Evolutionary conservation across 495 filamentous ascomycete genomes (phyloP).

Genomic region (Aspergillus panamensis): DNA sequence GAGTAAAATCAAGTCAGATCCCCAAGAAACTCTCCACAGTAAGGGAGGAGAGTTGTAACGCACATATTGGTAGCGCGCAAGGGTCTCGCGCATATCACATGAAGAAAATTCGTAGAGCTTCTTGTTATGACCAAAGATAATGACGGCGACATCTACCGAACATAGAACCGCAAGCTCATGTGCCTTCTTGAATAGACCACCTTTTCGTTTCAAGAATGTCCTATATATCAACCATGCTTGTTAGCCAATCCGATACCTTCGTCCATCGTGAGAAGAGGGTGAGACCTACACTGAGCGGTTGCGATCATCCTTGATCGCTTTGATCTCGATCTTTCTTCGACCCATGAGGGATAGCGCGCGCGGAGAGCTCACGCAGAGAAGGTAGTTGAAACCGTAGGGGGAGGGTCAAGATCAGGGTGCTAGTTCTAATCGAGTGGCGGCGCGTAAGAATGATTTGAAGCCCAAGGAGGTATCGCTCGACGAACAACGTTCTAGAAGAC

Average conservation of each 20-base stretch:
- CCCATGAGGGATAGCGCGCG: constrained; percentile 48
- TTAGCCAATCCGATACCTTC: neutral
- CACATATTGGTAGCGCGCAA: constrained; percentile 86
- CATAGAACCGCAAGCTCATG: constrained; percentile 97
- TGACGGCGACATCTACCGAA: constrained; percentile 96
- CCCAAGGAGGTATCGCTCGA: constrained; percentile 13
- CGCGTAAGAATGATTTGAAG: constrained; percentile 19
- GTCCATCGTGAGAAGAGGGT: constrained; percentile 8
- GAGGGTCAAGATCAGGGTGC: constrained; percentile 11
- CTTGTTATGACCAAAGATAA: constrained; percentile 97
- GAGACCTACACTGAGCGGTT: constrained; percentile 93
- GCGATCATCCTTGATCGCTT: constrained; percentile 98
- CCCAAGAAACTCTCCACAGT: neutral
- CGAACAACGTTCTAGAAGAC: constrained; percentile 8
- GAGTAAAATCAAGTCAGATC: constrained; percentile 3
- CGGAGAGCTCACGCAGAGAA: constrained; percentile 12
- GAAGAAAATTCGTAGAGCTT: constrained; percentile 98
- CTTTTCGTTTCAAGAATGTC: constrained; percentile 97
- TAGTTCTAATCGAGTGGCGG: constrained; percentile 15
- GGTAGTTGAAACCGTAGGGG: constrained; percentile 7
- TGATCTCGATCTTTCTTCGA: constrained; percentile 92
- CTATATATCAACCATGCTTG: constrained; percentile 41
- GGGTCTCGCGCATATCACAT: constrained; percentile 82
- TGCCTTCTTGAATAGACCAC: constrained; percentile 98
- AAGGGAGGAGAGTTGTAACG: constrained; percentile 32